These are phyloP conservation scores for Phytophthora hibernalis DNA, from an alignment of 352 stramenopile genomes.

Conservation along the genomic window DNA sequence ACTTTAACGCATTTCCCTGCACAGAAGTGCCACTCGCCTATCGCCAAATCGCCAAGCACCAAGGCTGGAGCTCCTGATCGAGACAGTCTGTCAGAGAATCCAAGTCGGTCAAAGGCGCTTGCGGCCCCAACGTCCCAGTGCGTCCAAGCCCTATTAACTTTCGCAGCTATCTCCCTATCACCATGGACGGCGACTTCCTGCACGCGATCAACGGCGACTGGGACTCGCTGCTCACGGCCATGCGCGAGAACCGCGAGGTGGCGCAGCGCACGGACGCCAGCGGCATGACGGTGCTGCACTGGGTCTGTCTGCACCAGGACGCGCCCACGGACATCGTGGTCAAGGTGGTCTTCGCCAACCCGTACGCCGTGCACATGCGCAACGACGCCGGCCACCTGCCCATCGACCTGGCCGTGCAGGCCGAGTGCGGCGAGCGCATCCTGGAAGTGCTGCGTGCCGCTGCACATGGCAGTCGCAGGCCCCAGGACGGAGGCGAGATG, in stretches of 20 bases:
- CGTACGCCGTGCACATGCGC: constrained; percentile 69
- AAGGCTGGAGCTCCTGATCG: not conserved
- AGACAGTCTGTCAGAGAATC: constrained; percentile 4
- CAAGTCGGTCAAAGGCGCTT: constrained; percentile 14
- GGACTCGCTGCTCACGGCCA: constrained; percentile 68
- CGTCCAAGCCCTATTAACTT: not conserved
- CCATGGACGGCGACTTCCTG: constrained; percentile 79
- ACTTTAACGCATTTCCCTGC: constrained; percentile 1
- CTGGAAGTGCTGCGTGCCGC: constrained; percentile 75
- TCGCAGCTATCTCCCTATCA: not conserved
- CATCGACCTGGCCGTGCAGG: constrained; percentile 78
- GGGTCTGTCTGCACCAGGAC: constrained; percentile 82
- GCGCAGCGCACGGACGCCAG: constrained; percentile 66
- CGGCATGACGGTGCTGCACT: constrained; percentile 84
- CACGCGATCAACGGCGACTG: constrained; percentile 86
- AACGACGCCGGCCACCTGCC: constrained; percentile 81
- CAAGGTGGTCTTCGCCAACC: constrained; percentile 85
- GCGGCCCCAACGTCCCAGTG: constrained; percentile 4
- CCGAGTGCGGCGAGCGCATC: constrained; percentile 76
- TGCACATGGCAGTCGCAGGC: constrained; percentile 39
- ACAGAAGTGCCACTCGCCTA: constrained; percentile 16
- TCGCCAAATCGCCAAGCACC: constrained; percentile 20
- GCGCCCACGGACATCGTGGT: constrained; percentile 77
- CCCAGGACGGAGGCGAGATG: constrained; percentile 39
- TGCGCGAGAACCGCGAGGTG: constrained; percentile 69